phyloP scores from a whole-genome alignment of 371 early-diverging fungal genomes.

The Lichtheimia corymbifera region DNA sequence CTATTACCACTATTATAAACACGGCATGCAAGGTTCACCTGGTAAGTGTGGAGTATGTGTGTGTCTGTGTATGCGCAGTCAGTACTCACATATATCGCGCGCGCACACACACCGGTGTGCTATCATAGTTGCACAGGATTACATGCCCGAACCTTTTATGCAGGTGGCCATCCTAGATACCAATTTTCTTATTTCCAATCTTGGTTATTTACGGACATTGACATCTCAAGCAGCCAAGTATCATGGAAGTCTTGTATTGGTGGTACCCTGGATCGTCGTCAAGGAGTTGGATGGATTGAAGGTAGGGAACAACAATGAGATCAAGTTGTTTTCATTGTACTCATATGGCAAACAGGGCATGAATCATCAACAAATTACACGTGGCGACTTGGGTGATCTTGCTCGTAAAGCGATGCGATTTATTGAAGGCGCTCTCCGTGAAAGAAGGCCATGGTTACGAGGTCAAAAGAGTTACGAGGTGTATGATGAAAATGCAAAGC shows the following conservation, averaged over 20 bases:
- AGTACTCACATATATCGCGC: too few relatives aligned
- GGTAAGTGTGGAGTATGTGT: neutral
- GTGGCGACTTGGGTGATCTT: constrained; percentile 12
- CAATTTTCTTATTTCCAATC: constrained; percentile 41
- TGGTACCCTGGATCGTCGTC: constrained; percentile 47
- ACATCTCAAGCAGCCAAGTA: constrained; percentile 21
- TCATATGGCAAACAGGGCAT: too few relatives aligned
- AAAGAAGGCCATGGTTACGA: constrained; percentile 17
- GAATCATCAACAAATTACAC: neutral
- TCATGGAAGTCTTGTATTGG: constrained; percentile 23
- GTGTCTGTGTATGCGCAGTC: neutral
- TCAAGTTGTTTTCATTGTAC: too few relatives aligned
- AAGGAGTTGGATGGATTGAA: constrained; percentile 42
- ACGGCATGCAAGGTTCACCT: neutral
- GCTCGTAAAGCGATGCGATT: constrained; percentile 42
- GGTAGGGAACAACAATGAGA: constrained; percentile 18
- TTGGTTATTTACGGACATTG: constrained; percentile 28
- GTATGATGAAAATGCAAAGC: constrained; percentile 8
- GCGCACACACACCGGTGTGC: too few relatives aligned
- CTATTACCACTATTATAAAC: neutral
- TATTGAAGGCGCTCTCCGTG: constrained; percentile 20
- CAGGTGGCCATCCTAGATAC: constrained; percentile 41
- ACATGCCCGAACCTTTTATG: neutral
- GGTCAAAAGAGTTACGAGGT: constrained; percentile 37
- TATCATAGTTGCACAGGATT: too few relatives aligned